These are phyloP conservation scores for Leccinum longicurvipes DNA, from an alignment of 768 basidiomycete genomes.

Conservation along the genomic window DNA sequence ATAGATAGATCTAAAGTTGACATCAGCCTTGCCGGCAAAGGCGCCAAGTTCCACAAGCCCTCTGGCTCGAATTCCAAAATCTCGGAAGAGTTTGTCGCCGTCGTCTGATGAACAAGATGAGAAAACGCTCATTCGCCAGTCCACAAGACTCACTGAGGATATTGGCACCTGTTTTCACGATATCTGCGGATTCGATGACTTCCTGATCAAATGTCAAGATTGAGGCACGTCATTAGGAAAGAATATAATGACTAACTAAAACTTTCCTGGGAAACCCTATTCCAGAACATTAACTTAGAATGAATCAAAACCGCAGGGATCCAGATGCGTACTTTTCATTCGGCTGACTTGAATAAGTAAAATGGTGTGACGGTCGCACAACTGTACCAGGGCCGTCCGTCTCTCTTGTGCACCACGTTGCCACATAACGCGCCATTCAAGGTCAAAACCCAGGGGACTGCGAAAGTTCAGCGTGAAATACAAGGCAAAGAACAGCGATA, in stretches of 20 bases:
- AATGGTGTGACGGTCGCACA: slow-evolving; percentile 41
- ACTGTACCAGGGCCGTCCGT: slow-evolving; percentile 43
- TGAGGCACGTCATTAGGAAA: neutral
- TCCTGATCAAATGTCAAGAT: slow-evolving; percentile 30
- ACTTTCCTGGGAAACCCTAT: slow-evolving; percentile 44
- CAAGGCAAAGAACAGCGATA: neutral
- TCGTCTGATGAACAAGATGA: slow-evolving; percentile 34
- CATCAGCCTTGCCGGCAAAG: slow-evolving; percentile 41
- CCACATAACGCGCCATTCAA: slow-evolving; percentile 45
- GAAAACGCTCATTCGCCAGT: neutral
- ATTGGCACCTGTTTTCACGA: slow-evolving; percentile 47
- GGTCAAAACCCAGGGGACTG: slow-evolving; percentile 50
- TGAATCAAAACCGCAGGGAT: neutral
- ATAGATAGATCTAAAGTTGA: slow-evolving; percentile 30
- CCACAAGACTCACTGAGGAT: slow-evolving; percentile 39
- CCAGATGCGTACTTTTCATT: slow-evolving; percentile 40
- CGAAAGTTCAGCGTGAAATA: neutral
- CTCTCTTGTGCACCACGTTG: slow-evolving; percentile 31
- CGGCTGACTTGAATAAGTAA: slow-evolving; percentile 46
- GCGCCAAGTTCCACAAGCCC: slow-evolving; percentile 46
- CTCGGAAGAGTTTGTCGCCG: slow-evolving; percentile 45
- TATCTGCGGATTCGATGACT: slow-evolving; percentile 39
- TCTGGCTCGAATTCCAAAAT: slow-evolving; percentile 41
- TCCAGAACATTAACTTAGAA: neutral
- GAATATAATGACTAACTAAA: slow-evolving; percentile 26